A percentile compares a stretch with the other conserved stretches of the same genome.
phyloP scores from a whole-genome alignment of 1,284 basidiomycete genomes.

The Ganoderma multipileum region DNA sequence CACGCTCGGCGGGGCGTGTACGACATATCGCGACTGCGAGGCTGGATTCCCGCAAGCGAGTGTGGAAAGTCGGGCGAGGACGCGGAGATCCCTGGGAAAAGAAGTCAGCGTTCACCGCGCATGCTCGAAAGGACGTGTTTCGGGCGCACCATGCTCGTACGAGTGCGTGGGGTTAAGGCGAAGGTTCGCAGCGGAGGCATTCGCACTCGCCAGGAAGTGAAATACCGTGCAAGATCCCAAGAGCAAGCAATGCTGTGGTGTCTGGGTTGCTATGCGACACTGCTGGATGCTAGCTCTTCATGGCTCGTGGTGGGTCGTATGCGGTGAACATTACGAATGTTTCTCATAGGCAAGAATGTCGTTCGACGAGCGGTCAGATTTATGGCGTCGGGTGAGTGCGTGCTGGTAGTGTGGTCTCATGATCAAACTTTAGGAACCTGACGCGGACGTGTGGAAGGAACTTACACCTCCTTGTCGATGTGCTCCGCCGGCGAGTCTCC shows the following conservation, averaged over 20 bases:
- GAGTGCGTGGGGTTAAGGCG: constrained; percentile 1
- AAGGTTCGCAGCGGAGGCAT: neutral
- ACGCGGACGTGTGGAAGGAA: neutral
- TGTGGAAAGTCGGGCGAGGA: neutral
- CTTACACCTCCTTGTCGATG: neutral
- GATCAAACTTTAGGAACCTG: neutral
- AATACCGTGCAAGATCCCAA: neutral
- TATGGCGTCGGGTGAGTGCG: neutral
- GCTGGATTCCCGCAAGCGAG: neutral
- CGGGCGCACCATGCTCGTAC: neutral
- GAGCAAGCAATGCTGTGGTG: neutral
- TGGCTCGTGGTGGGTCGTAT: neutral
- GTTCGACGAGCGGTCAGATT: neutral
- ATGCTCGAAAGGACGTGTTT: neutral
- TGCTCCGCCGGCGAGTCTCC: neutral
- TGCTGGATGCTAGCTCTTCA: neutral
- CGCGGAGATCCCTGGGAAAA: neutral
- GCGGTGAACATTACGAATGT: neutral
- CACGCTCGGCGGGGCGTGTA: neutral
- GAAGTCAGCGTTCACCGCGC: neutral
- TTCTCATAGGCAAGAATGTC: constrained; percentile 2
- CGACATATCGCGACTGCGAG: constrained; percentile 2
- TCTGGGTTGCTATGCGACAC: constrained; percentile 4
- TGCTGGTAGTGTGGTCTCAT: neutral
- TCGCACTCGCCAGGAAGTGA: neutral